A percentile compares a stretch with the other conserved stretches of the same genome.
phyloP scores from a whole-genome alignment of 2,329 filamentous ascomycete genomes.

The Chlorencoelia australis region DNA sequence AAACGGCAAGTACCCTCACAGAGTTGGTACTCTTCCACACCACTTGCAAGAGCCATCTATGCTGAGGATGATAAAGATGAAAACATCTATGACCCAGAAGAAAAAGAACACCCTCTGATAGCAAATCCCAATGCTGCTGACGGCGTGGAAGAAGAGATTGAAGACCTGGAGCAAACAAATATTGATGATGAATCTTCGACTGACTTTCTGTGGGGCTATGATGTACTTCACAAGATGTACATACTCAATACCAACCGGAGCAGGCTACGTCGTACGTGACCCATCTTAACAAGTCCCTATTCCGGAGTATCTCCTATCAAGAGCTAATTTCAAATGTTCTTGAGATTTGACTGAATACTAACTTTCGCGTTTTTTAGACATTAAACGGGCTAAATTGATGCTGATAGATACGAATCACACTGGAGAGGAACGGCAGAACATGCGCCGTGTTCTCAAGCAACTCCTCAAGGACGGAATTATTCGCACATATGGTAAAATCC shows the following conservation, averaged over 20 bases:
- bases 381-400: slow-evolving; percentile 13
- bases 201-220: slow-evolving; percentile 12
- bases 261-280: slow-evolving; percentile 1
- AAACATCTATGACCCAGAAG: slow-evolving; percentile 3
- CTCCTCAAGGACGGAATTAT: slow-evolving; percentile 9
- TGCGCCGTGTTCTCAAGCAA: slow-evolving; percentile 2
- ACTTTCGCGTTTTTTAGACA: too few species aligned
- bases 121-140: background rate
- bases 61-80: slow-evolving; percentile 1
- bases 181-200: slow-evolving; percentile 3
- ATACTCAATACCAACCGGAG: slow-evolving; percentile 1
- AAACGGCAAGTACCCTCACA: slow-evolving; percentile 15
- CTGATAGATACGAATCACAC: slow-evolving; percentile 9
- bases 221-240: slow-evolving; percentile 5
- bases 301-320: too few species aligned
- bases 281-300: too few species aligned
- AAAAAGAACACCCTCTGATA: slow-evolving; percentile 2
- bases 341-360: too few species aligned
- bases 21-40: slow-evolving; percentile 13
- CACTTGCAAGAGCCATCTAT: background rate
- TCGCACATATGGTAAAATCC: slow-evolving; percentile 9
- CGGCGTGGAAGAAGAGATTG: background rate
- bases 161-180: background rate
- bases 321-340: too few species aligned
- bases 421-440: slow-evolving; percentile 3